These are phyloP conservation scores for Prunus mira DNA, from an alignment of 306 rosid genomes.

Conservation along the genomic window DNA sequence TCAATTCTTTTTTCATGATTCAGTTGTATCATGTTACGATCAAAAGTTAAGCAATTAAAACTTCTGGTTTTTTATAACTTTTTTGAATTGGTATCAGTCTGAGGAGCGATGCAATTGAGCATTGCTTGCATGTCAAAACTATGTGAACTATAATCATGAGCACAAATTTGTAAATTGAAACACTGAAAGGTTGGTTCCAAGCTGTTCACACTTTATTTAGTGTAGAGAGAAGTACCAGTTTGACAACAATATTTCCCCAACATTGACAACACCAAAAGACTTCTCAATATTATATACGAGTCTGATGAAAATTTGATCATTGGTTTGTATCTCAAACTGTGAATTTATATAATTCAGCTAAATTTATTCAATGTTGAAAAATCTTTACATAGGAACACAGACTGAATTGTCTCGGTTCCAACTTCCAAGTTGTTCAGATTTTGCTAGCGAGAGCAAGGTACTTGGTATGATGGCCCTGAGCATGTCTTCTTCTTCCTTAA, in stretches of 20 bases:
- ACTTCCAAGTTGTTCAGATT: conserved; percentile 33
- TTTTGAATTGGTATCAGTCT: neutral
- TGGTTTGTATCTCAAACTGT: neutral
- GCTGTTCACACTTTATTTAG: no score
- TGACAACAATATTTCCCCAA: conserved; percentile 14
- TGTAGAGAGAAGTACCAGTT: neutral
- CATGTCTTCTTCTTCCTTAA: conserved; percentile 66
- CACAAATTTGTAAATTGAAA: no score
- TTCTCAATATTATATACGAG: neutral
- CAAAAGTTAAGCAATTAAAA: neutral
- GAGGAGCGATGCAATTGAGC: no score
- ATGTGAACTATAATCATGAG: no score
- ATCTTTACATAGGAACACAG: neutral
- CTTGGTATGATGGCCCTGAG: conserved; percentile 81
- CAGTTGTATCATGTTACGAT: no score
- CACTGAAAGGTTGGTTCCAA: no score
- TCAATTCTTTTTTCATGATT: neutral
- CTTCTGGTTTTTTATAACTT: no score
- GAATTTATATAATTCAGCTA: neutral
- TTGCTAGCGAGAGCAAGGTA: conserved; percentile 53
- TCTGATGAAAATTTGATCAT: neutral
- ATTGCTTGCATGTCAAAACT: no score
- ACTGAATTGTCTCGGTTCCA: neutral
- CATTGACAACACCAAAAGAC: conserved; percentile 52
- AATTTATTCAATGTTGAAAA: neutral